These are phyloP conservation scores for Zygosaccharomyces bisporus DNA, from an alignment of 805 yeast genomes.

Conservation along the genomic window DNA sequence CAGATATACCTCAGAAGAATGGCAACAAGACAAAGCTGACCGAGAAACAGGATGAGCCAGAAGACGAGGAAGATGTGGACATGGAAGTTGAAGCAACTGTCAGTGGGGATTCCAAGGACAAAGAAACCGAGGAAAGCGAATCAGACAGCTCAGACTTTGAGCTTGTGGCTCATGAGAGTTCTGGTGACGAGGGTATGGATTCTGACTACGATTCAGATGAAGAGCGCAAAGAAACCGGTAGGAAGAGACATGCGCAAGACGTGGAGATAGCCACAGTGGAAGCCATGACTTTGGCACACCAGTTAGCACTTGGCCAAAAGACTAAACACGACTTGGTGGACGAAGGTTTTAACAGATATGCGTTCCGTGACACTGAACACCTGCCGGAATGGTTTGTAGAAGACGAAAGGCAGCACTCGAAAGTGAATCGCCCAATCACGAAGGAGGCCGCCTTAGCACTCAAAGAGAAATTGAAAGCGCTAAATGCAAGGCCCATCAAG, in stretches of 20 bases:
- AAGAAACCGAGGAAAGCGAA: constrained; percentile 20
- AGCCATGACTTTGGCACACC: constrained; percentile 97
- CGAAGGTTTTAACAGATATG: constrained; percentile 87
- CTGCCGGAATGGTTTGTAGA: constrained; percentile 97
- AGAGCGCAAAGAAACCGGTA: constrained; percentile 44
- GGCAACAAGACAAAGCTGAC: constrained; percentile 8
- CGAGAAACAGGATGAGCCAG: neutral
- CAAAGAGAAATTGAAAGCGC: constrained; percentile 67
- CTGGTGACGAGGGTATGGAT: constrained; percentile 38
- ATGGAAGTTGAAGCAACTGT: constrained; percentile 17
- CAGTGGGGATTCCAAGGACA: constrained; percentile 19
- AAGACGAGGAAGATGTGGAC: neutral
- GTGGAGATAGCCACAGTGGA: constrained; percentile 87
- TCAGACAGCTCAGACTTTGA: constrained; percentile 41
- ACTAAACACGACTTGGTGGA: constrained; percentile 81
- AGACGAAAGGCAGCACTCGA: constrained; percentile 84
- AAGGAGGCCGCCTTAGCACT: constrained; percentile 85
- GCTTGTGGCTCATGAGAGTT: constrained; percentile 42
- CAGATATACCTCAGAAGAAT: constrained; percentile 33
- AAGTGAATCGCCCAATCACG: constrained; percentile 85
- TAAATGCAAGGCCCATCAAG: constrained; percentile 97
- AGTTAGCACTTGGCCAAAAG: constrained; percentile 84
- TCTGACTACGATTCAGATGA: constrained; percentile 52
- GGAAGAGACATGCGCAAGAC: constrained; percentile 51
- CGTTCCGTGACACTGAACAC: constrained; percentile 87